phyloP scores from a whole-genome alignment of 371 early-diverging fungal genomes.

The Mortierella sp. region DNA sequence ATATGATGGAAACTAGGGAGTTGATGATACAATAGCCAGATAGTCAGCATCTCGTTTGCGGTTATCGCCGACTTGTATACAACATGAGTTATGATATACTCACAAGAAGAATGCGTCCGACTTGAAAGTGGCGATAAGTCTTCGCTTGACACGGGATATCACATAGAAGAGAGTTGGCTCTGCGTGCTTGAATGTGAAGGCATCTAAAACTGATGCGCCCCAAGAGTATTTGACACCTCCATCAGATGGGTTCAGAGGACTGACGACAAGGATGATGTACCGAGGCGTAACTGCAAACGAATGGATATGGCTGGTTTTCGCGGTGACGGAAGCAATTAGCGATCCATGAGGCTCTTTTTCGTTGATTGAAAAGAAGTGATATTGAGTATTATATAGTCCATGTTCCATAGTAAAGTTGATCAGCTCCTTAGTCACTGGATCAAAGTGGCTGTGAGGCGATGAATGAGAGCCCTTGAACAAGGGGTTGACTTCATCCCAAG shows the following conservation, averaged over 20 bases:
- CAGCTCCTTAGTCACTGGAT: slow-evolving; percentile 76
- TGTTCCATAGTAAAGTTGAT: slow-evolving; percentile 82
- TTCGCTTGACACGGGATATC: slow-evolving; percentile 75
- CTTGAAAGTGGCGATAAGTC: slow-evolving; percentile 74
- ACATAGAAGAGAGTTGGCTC: slow-evolving; percentile 78
- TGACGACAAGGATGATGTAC: slow-evolving; percentile 74
- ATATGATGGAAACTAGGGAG: slow-evolving; percentile 73
- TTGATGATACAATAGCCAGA: background rate
- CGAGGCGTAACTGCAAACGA: slow-evolving; percentile 78
- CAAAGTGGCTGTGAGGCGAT: slow-evolving; percentile 78
- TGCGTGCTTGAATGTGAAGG: slow-evolving; percentile 68
- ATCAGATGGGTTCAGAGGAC: slow-evolving; percentile 43
- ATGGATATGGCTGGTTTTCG: slow-evolving; percentile 78
- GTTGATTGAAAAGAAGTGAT: slow-evolving; percentile 74
- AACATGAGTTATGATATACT: slow-evolving; percentile 11
- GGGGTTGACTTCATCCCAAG: slow-evolving; percentile 77
- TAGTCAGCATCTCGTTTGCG: background rate
- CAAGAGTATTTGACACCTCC: slow-evolving; percentile 78
- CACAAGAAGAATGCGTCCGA: slow-evolving; percentile 71
- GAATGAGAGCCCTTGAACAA: slow-evolving; percentile 77
- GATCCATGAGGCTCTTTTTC: slow-evolving; percentile 73
- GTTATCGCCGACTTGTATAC: background rate
- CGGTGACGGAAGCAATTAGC: slow-evolving; percentile 72
- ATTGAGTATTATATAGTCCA: slow-evolving; percentile 73
- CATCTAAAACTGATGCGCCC: slow-evolving; percentile 78